Conservation (phyloP, 2,329 filamentous ascomycete species). For the Pseudogymnoascus sp. region DNA sequence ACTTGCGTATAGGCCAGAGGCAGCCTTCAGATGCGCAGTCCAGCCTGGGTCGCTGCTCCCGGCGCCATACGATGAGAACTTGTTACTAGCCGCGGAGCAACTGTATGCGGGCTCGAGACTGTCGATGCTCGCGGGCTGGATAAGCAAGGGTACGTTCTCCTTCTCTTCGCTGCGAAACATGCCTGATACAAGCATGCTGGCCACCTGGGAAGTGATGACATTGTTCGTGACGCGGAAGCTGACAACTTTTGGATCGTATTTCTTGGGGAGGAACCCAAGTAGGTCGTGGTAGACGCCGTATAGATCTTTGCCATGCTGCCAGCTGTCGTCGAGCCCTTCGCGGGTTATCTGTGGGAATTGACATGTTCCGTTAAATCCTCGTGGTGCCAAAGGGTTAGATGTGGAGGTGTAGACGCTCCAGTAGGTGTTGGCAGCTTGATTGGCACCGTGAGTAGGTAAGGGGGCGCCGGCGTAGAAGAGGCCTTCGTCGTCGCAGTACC, state of each 20-base stretch:
- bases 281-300: slow-evolving; percentile 69
- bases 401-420: slow-evolving; percentile 58
- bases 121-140: slow-evolving; percentile 56
- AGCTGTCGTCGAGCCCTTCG: slow-evolving; percentile 66
- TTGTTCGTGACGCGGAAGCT: slow-evolving; percentile 74
- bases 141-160: slow-evolving; percentile 40
- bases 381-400: slow-evolving; percentile 59
- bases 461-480: neutral
- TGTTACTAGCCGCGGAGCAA: slow-evolving; percentile 49
- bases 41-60: neutral
- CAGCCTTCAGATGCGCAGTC: neutral
- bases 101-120: slow-evolving; percentile 68
- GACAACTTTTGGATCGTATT: slow-evolving; percentile 40
- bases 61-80: neutral
- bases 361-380: slow-evolving; percentile 67
- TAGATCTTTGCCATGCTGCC: slow-evolving; percentile 69
- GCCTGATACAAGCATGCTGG: slow-evolving; percentile 65
- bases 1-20: neutral
- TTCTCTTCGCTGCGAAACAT: slow-evolving; percentile 49
- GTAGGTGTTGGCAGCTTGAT: slow-evolving; percentile 39
- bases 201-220: slow-evolving; percentile 74
- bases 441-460: neutral
- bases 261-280: slow-evolving; percentile 58
- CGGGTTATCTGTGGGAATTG: slow-evolving; percentile 76
- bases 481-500: neutral